These are phyloP conservation scores for Hanseniaspora vineae DNA, from an alignment of 805 yeast species.

Conservation along the genomic window DNA sequence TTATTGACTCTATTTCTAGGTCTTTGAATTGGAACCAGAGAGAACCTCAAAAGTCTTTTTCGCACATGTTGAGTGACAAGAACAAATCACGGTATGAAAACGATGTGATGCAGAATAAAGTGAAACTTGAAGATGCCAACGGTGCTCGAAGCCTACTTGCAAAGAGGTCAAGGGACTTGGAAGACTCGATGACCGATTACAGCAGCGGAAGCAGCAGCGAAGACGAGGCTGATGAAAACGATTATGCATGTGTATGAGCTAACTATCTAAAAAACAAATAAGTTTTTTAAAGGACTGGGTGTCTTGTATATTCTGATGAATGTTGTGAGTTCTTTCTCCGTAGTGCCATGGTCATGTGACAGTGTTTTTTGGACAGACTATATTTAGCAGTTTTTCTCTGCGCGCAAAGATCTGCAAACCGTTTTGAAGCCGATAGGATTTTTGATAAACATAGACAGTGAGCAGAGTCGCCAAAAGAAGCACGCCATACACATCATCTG, in stretches of 20 bases:
- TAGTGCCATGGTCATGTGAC: too few species aligned
- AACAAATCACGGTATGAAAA: slow-evolving; percentile 34
- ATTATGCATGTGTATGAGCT: neutral
- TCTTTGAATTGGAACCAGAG: slow-evolving; percentile 90
- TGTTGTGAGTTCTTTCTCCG: too few species aligned
- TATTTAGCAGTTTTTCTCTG: too few species aligned
- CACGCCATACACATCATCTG: too few species aligned
- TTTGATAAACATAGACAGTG: too few species aligned
- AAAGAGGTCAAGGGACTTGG: neutral
- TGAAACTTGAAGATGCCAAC: neutral
- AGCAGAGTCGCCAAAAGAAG: too few species aligned
- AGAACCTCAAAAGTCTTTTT: slow-evolving; percentile 75
- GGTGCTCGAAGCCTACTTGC: neutral
- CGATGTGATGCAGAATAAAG: slow-evolving; percentile 1
- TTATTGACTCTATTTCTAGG: slow-evolving; percentile 73
- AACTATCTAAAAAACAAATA: too few species aligned
- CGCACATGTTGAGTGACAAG: slow-evolving; percentile 43
- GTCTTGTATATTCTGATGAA: too few species aligned
- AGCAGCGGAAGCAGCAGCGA: neutral
- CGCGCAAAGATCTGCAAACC: too few species aligned
- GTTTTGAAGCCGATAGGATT: too few species aligned
- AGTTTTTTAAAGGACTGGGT: neutral
- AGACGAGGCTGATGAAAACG: neutral
- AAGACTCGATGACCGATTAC: neutral
- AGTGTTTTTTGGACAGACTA: too few species aligned